phyloP scores from a whole-genome alignment of 164 flowering plant genomes.

The Aristolochia contorta region DNA sequence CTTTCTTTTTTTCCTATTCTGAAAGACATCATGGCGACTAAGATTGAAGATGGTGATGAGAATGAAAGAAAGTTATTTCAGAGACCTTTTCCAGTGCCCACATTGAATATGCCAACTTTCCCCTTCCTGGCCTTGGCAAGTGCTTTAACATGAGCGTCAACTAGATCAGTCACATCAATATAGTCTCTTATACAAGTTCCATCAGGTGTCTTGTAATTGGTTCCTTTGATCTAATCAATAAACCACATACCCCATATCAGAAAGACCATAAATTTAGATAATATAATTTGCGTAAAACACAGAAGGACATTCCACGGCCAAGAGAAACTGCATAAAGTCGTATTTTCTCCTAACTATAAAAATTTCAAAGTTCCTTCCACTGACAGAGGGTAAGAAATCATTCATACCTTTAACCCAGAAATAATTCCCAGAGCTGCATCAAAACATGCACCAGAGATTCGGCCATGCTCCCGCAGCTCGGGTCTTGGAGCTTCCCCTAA shows the following conservation, averaged over 20 bases:
- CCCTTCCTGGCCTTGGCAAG: constrained; percentile 62
- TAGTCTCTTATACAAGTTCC: constrained; percentile 94
- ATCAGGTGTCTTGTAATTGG: constrained; percentile 78
- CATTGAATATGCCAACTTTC: constrained; percentile 93
- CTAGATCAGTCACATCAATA: constrained; percentile 92
- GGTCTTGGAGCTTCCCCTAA: constrained; percentile 97
- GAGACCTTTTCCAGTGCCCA: constrained; percentile 92
- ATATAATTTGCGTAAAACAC: too few species aligned
- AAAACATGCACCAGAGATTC: constrained; percentile 98
- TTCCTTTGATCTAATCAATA: constrained; percentile 64
- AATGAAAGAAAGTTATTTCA: neutral
- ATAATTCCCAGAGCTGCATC: constrained; percentile 88
- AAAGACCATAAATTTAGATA: too few species aligned
- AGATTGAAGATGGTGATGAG: too few species aligned
- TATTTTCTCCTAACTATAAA: too few species aligned
- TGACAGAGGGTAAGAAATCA: neutral
- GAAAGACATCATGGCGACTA: too few species aligned
- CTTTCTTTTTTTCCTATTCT: too few species aligned
- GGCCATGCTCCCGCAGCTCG: constrained; percentile 94
- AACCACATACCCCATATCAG: too few species aligned
- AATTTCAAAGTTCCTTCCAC: neutral
- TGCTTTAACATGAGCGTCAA: constrained; percentile 99
- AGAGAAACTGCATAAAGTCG: too few species aligned
- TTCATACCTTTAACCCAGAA: constrained; percentile 74
- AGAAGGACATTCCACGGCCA: too few species aligned